Evolutionary conservation across 495 filamentous ascomycete genomes (phyloP).

Genomic region (Hypoxylon rickii): DNA sequence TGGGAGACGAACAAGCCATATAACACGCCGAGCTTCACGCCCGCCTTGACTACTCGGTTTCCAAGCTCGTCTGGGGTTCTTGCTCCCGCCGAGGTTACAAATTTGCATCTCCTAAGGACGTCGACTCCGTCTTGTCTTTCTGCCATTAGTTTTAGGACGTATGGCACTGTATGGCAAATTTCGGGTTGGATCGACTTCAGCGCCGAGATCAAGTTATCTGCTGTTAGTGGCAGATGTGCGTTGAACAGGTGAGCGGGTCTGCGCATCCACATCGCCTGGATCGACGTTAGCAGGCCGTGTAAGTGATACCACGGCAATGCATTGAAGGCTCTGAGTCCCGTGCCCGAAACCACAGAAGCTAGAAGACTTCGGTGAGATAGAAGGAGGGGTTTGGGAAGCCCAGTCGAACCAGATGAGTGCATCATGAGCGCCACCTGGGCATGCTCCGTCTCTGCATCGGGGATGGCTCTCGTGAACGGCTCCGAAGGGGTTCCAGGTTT

Average conservation of each 20-base stretch:
- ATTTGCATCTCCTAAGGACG: slow-evolving; percentile 48
- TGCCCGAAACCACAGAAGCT: slow-evolving; percentile 46
- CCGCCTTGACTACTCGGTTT: slow-evolving; percentile 52
- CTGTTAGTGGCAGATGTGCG: slow-evolving; percentile 59
- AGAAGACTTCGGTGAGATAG: slow-evolving; percentile 38
- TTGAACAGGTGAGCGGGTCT: slow-evolving; percentile 57
- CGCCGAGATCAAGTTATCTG: slow-evolving; percentile 49
- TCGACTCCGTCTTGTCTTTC: slow-evolving; percentile 54
- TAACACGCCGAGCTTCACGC: slow-evolving; percentile 53
- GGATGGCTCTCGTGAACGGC: slow-evolving; percentile 35
- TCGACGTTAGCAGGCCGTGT: slow-evolving; percentile 52
- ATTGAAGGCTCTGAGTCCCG: slow-evolving; percentile 54
- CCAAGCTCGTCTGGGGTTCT: slow-evolving; percentile 64
- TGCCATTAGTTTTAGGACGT: slow-evolving; percentile 58
- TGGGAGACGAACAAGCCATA: slow-evolving; percentile 56
- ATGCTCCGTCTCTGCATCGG: slow-evolving; percentile 45
- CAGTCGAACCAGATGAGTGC: slow-evolving; percentile 64
- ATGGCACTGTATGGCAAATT: slow-evolving; percentile 60
- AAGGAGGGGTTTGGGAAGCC: slow-evolving; percentile 58
- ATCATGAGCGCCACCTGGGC: slow-evolving; percentile 51
- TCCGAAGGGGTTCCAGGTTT: slow-evolving; percentile 27
- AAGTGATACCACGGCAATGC: slow-evolving; percentile 62
- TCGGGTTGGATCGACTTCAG: slow-evolving; percentile 54
- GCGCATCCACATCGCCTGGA: slow-evolving; percentile 58
- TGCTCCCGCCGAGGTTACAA: slow-evolving; percentile 58